Conservation (phyloP, 768 basidiomycete genomes). For the Kwoniella botswanensis region DNA sequence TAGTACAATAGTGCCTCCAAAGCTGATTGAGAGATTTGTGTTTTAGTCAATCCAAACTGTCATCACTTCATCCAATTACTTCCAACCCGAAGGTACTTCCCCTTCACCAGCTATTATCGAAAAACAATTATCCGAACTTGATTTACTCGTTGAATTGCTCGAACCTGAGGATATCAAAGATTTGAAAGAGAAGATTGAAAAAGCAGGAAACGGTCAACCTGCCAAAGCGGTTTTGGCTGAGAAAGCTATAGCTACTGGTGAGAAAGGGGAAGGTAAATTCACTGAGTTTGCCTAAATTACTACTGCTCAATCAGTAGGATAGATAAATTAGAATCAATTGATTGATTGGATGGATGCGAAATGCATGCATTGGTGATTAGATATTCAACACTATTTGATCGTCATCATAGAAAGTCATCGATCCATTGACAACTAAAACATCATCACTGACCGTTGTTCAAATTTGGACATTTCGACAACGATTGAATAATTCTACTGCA, state of each 20-base stretch:
- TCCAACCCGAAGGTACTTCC: constrained; percentile 56
- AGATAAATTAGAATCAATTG: not conserved
- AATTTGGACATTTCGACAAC: no score
- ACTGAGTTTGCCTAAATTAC: constrained; percentile 56
- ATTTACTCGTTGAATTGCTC: constrained; percentile 56
- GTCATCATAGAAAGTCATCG: no score
- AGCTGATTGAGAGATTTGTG: no score
- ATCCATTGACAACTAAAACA: no score
- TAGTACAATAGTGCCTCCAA: no score
- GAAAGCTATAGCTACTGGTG: constrained; percentile 46
- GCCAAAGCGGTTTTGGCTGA: constrained; percentile 55
- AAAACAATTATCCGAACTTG: constrained; percentile 60
- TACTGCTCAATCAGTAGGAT: not conserved
- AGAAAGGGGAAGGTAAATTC: constrained; percentile 58
- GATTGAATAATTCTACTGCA: no score
- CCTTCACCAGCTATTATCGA: constrained; percentile 59
- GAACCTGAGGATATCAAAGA: constrained; percentile 60
- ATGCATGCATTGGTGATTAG: no score
- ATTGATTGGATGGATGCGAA: no score
- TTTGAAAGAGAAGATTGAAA: constrained; percentile 59
- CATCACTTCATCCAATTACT: constrained; percentile 61
- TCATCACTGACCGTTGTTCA: no score
- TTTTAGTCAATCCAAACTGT: constrained; percentile 59
- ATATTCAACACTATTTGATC: no score
- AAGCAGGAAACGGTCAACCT: constrained; percentile 54